phyloP scores from a whole-genome alignment of 176 grass and related monocot genomes.

The Musa schizocarpa region DNA sequence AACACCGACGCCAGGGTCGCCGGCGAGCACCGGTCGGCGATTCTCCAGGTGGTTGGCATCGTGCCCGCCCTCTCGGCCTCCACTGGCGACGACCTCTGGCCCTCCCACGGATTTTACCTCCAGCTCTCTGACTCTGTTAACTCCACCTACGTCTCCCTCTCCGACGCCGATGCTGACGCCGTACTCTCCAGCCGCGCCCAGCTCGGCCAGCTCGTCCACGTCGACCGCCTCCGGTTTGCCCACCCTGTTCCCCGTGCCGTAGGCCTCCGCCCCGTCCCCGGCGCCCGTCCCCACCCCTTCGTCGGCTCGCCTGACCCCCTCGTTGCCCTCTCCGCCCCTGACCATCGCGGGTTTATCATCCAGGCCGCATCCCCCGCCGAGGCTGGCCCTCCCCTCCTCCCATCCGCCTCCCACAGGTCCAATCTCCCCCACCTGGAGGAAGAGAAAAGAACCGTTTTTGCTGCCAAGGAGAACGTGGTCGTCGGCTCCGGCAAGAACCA shows the following conservation, averaged over 20 bases:
- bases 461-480: conserved; percentile 43
- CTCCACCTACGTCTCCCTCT: conserved; percentile 75
- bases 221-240: conserved; percentile 65
- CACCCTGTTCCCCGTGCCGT: conserved; percentile 56
- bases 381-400: conserved; percentile 53
- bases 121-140: conserved; percentile 76
- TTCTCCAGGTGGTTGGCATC: conserved; percentile 72
- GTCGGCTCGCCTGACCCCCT: conserved; percentile 45
- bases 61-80: conserved; percentile 73
- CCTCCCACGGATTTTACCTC: conserved; percentile 69
- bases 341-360: conserved; percentile 52
- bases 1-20: conserved; percentile 50
- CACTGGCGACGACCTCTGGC: conserved; percentile 66
- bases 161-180: conserved; percentile 48
- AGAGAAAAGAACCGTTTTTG: conserved; percentile 28
- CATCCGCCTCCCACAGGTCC: conserved; percentile 26
- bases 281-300: conserved; percentile 39
- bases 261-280: conserved; percentile 55
- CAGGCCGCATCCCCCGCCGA: conserved; percentile 41
- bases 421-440: neutral
- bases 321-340: conserved; percentile 34
- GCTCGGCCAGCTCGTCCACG: conserved; percentile 75
- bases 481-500: conserved; percentile 3
- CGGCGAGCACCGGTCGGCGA: conserved; percentile 65
- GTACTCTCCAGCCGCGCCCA: conserved; percentile 51